Evolutionary conservation across 2,329 filamentous ascomycete genomes (phyloP).

Genomic region (Dendryphion nanum): DNA sequence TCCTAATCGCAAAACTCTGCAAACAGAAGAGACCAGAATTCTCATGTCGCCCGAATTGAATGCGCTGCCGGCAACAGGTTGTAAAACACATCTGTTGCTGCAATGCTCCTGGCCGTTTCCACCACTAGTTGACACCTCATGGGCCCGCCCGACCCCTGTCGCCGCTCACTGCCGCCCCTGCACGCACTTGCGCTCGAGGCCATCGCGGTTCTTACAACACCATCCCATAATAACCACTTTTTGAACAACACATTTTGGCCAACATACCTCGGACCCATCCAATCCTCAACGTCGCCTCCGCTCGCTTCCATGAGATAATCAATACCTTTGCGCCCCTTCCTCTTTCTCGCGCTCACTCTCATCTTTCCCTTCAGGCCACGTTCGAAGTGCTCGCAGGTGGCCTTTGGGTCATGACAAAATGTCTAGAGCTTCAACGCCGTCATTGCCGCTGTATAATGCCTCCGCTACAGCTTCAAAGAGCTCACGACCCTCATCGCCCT

Average conservation of each 20-base stretch:
- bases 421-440: constrained; percentile 60
- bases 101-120: too few species aligned
- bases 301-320: too few species aligned
- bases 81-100: constrained; percentile 1
- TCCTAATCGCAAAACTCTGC: too few species aligned
- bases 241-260: too few species aligned
- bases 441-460: constrained; percentile 57
- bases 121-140: too few species aligned
- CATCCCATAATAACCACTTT: neutral
- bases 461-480: constrained; percentile 28
- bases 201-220: neutral
- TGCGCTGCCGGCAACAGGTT: too few species aligned
- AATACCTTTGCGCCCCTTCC: constrained; percentile 1
- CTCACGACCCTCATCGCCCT: constrained; percentile 29
- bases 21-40: too few species aligned
- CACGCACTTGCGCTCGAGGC: neutral
- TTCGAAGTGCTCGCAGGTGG: constrained; percentile 28
- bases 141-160: neutral
- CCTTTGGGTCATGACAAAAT: constrained; percentile 55
- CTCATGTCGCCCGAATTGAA: too few species aligned
- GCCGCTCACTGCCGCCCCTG: neutral
- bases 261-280: too few species aligned
- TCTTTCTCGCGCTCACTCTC: constrained; percentile 8
- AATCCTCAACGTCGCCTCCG: too few species aligned
- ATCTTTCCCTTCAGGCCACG: constrained; percentile 27